These are phyloP conservation scores for Epichloe uncinata DNA, from an alignment of 2,329 filamentous ascomycete genomes.

Conservation along the genomic window DNA sequence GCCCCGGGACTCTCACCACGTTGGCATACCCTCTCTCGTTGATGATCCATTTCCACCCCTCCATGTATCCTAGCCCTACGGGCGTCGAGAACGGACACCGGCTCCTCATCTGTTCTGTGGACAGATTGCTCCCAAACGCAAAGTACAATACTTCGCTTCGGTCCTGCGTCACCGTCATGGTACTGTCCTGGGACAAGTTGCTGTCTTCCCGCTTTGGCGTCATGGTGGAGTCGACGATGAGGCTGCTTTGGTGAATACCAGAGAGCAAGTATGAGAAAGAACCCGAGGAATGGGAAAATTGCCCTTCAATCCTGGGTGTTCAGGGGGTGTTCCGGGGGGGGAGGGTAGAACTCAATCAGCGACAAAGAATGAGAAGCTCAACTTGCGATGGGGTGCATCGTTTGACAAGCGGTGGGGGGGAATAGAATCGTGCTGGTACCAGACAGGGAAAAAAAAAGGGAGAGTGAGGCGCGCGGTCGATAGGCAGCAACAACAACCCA, in stretches of 20 bases:
- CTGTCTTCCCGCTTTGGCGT: constrained; percentile 17
- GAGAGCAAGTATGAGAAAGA: no score
- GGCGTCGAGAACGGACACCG: constrained; percentile 47
- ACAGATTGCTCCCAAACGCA: constrained; percentile 60
- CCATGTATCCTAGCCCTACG: constrained; percentile 43
- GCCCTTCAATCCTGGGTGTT: background rate
- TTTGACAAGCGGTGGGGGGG: background rate
- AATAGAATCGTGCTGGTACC: background rate
- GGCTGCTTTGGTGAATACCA: no score
- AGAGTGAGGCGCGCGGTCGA: background rate
- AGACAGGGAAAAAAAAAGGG: background rate
- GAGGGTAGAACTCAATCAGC: no score
- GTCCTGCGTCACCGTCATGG: constrained; percentile 21
- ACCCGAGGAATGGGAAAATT: background rate
- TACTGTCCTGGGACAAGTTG: constrained; percentile 23
- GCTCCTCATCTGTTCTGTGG: constrained; percentile 46
- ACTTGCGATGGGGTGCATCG: background rate
- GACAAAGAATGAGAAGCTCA: background rate
- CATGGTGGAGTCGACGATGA: background rate
- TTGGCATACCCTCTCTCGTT: constrained; percentile 56
- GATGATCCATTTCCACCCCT: constrained; percentile 51
- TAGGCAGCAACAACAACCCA: background rate
- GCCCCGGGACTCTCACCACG: constrained; percentile 26
- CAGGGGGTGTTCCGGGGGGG: no score
- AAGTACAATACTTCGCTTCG: constrained; percentile 42